Base-by-base conservation (phyloP, 257 asterid species). In the Scutellaria baicalensis region DNA sequence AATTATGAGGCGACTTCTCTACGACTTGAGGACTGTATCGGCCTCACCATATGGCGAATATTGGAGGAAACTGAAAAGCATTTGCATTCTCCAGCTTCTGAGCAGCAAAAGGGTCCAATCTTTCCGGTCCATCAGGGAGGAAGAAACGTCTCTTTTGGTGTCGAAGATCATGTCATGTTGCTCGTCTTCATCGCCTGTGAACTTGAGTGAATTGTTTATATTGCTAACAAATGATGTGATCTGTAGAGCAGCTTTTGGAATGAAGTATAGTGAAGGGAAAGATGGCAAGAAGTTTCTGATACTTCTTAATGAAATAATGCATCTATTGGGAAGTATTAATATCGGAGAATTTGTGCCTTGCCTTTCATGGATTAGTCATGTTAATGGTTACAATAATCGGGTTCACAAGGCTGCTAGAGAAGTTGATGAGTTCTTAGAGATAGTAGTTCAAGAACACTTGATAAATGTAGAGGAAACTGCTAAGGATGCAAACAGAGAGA, bases 371-470 rank as follows among this genome's bases (percentile, higher is more conserved):
- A 42, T 84, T 16, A 71, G 70, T 61, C 36, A 36, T 8, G n/a
- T 86, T 5, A 86, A 13, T 54, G 96, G 93, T 9, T 77, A 83
- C 9, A 55, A 78, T 21, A 59, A 35, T 0, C 71, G 62, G 66
- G 81, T 77, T 5, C 81, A 79, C 0, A 74, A 9, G 49, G 60
- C 70, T 48, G 85, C 75, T 0, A 69, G 35, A 23, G 81, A 72
- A 27, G 13, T 86, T 13, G 91, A 88, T 73, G 84, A n/a, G 0
- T 81, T 83, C 61, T 9, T 88, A 38, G 93, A 81, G 63, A 47
- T 9, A 2, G 77, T 84, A 0, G 16, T 86, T 8, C 45, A 84
- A 35, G 85, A 81, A 33, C 83, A 73, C 2, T 61, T 11, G 51
- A 8, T 59, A 52, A 18, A 6, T 36, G 35, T 6, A 18, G 10